Evolutionary conservation across 345 rosid genomes (phyloP).

Genomic region (Euphorbia peplus): DNA sequence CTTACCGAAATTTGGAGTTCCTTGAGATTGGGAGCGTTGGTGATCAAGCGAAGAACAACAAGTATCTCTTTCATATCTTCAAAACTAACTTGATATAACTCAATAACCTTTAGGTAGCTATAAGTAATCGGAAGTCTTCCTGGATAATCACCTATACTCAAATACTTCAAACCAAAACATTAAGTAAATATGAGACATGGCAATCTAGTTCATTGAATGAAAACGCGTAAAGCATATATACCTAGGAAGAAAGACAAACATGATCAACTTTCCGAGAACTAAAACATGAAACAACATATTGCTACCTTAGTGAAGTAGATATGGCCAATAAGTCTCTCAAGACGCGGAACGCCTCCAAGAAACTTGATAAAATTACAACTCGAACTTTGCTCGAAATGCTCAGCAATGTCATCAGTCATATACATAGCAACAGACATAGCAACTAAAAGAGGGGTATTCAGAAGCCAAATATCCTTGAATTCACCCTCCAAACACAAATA

Average conservation of each 20-base stretch:
- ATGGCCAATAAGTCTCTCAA: constrained; percentile 72
- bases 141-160: constrained; percentile 79
- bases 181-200: background rate
- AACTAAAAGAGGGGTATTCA: constrained; percentile 65
- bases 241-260: background rate
- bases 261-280: constrained; percentile 10
- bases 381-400: constrained; percentile 74
- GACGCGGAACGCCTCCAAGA: constrained; percentile 77
- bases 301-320: constrained; percentile 89
- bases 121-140: constrained; percentile 60
- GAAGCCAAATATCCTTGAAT: constrained; percentile 71
- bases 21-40: constrained; percentile 72
- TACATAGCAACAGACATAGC: constrained; percentile 76
- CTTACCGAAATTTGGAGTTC: constrained; percentile 81
- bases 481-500: constrained; percentile 85
- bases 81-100: constrained; percentile 77
- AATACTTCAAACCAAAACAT: constrained; percentile 44
- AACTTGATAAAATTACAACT: constrained; percentile 71
- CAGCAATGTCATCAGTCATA: constrained; percentile 73
- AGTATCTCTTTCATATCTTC: constrained; percentile 82
- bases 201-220: constrained; percentile 1
- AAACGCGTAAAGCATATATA: too few species aligned
- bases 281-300: constrained; percentile 3
- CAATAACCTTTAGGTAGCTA: constrained; percentile 54
- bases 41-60: constrained; percentile 75